Percentiles rank a stretch among this genome's conserved stretches.
Conservation (phyloP, 164 flowering plant genomes). For the Vitis cinerea region DNA sequence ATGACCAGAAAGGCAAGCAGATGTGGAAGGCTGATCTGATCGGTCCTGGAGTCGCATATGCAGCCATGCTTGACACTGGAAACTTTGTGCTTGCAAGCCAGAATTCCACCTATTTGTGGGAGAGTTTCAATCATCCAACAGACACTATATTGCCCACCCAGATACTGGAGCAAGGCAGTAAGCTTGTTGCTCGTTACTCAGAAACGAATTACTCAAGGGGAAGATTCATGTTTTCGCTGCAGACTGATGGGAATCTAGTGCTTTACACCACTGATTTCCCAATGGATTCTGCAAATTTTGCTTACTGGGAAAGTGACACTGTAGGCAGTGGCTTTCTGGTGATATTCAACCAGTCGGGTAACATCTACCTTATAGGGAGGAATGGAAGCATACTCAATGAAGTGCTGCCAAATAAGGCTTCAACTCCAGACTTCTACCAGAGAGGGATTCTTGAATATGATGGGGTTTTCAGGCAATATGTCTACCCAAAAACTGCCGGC, state of each 20-base stretch:
- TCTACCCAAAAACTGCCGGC: conserved; percentile 6
- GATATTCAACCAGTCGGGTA: conserved; percentile 24
- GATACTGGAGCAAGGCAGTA: conserved; percentile 1
- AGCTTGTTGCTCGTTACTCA: conserved; percentile 16
- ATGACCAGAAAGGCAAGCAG: conserved; percentile 19
- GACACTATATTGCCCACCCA: conserved; percentile 49
- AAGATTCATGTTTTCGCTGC: conserved; percentile 23
- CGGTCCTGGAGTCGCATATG: conserved; percentile 14
- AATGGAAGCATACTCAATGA: neutral
- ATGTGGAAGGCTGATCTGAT: conserved; percentile 16
- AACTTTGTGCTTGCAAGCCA: conserved; percentile 28
- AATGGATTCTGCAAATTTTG: neutral
- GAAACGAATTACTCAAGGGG: conserved; percentile 34
- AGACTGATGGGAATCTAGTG: conserved; percentile 22
- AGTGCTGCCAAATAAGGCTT: neutral
- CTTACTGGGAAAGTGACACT: conserved; percentile 20
- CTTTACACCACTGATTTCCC: conserved; percentile 13
- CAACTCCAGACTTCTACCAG: conserved; percentile 14
- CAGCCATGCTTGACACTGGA: conserved; percentile 33
- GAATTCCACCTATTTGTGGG: conserved; percentile 20
- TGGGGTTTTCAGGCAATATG: conserved; percentile 28
- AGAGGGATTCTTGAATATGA: conserved; percentile 31
- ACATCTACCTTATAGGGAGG: conserved; percentile 10
- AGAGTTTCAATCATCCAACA: conserved; percentile 34
- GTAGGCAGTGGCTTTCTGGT: conserved; percentile 15